phyloP scores from a whole-genome alignment of 2,329 filamentous ascomycete species.

The Beauveria sp. region DNA sequence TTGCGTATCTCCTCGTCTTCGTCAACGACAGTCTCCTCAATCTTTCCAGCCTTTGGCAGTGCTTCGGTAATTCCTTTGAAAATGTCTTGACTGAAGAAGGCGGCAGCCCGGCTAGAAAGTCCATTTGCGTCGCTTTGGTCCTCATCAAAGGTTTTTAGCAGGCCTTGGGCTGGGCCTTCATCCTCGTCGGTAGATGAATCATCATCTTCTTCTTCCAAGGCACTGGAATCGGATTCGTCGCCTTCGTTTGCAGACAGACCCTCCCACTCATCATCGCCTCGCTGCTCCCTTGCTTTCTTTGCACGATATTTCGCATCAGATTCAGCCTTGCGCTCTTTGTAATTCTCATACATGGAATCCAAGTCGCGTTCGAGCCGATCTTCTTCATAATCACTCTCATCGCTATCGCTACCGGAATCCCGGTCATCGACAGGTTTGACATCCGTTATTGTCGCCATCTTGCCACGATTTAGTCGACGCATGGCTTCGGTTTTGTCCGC shows the following conservation, averaged over 20 bases:
- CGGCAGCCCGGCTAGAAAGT: constrained; percentile 75
- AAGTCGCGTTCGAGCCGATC: constrained; percentile 79
- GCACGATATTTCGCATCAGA: constrained; percentile 81
- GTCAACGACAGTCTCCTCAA: constrained; percentile 29
- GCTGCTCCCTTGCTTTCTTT: constrained; percentile 77
- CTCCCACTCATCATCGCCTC: constrained; percentile 85
- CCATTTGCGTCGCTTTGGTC: constrained; percentile 16
- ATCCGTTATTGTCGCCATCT: constrained; percentile 63
- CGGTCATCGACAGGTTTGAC: constrained; percentile 33
- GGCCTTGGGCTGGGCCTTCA: constrained; percentile 19
- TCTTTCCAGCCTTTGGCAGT: constrained; percentile 30
- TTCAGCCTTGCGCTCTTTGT: constrained; percentile 70
- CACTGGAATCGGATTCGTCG: constrained; percentile 51
- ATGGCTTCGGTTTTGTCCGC: constrained; percentile 69
- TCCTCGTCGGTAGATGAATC: constrained; percentile 29
- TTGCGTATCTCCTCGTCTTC: constrained; percentile 18
- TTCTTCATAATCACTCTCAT: constrained; percentile 67
- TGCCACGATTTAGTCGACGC: constrained; percentile 56
- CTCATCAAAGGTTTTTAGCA: constrained; percentile 35
- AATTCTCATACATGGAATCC: constrained; percentile 80
- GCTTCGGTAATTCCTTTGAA: constrained; percentile 75
- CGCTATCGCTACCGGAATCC: constrained; percentile 48
- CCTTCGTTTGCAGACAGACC: constrained; percentile 67
- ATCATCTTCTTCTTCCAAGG: constrained; percentile 48
- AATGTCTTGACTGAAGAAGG: constrained; percentile 92